Evolutionary conservation across 768 basidiomycete genomes (phyloP).

Genomic region (Xerocomellus intermedius): DNA sequence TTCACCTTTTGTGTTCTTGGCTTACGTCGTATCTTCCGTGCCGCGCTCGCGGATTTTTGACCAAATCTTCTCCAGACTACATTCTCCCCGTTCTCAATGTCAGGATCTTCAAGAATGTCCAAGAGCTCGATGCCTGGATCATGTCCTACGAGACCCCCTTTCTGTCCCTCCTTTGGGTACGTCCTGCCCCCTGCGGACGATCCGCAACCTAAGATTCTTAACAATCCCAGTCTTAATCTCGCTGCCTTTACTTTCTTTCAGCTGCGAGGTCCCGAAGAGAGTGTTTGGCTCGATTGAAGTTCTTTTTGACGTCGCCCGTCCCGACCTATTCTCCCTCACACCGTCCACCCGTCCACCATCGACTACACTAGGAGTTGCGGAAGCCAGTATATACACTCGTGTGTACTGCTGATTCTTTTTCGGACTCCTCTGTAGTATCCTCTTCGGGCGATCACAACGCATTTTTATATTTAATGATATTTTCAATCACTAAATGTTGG

Average conservation of each 20-base stretch:
- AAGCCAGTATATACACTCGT: not conserved
- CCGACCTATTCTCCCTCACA: not conserved
- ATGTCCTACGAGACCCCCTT: not conserved
- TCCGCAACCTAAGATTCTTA: not conserved
- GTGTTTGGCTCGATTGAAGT: not conserved
- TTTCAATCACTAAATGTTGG: not conserved
- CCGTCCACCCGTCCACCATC: not conserved
- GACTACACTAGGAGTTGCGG: not conserved
- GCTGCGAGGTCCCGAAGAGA: not conserved
- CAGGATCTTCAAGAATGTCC: not conserved
- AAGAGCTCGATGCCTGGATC: not conserved
- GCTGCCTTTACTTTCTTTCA: constrained; percentile 5
- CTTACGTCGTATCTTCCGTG: not conserved
- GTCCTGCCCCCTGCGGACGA: not conserved
- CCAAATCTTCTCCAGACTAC: not conserved
- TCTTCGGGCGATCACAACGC: not conserved
- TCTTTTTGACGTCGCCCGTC: not conserved
- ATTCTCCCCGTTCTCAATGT: not conserved
- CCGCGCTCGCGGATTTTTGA: not conserved
- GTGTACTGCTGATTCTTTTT: constrained; percentile 1
- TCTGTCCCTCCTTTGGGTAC: not conserved
- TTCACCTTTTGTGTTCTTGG: too few relatives aligned
- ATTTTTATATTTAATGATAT: not conserved
- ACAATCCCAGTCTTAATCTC: not conserved
- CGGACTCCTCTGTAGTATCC: constrained; percentile 1